Percentiles rank a stretch among this genome's conserved stretches.
Evolutionary conservation across 2,329 filamentous ascomycete genomes (phyloP).

Genomic region (Pochonia chlamydosporia): DNA sequence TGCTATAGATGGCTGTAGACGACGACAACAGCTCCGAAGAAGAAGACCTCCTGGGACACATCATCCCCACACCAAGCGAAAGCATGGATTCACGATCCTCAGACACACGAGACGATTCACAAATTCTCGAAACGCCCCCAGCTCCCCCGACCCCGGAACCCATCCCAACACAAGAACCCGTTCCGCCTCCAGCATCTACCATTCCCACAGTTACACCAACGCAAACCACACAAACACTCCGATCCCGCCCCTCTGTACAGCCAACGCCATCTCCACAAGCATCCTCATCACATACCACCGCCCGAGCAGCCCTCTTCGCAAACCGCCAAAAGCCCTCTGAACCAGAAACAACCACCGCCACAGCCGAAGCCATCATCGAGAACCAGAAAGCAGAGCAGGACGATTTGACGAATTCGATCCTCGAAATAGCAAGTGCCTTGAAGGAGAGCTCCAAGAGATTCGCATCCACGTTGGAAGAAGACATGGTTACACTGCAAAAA

Average conservation of each 20-base stretch:
- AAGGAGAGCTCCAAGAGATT: slow-evolving; percentile 72
- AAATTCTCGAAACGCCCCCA: slow-evolving; percentile 13
- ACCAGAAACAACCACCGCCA: slow-evolving; percentile 38
- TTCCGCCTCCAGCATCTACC: slow-evolving; percentile 5
- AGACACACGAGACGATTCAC: slow-evolving; percentile 15
- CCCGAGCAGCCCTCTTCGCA: slow-evolving; percentile 40
- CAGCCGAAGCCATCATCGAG: slow-evolving; percentile 67
- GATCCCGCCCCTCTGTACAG: slow-evolving; percentile 21
- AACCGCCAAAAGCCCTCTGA: slow-evolving; percentile 29
- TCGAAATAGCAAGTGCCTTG: slow-evolving; percentile 70
- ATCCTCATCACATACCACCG: slow-evolving; percentile 25
- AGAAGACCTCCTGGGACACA: slow-evolving; percentile 50
- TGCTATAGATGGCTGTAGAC: slow-evolving; percentile 25
- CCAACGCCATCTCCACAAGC: slow-evolving; percentile 10
- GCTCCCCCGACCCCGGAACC: slow-evolving; percentile 7
- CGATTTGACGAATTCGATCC: slow-evolving; percentile 71
- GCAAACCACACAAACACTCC: slow-evolving; percentile 28
- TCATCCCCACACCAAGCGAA: slow-evolving; percentile 50
- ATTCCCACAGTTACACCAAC: slow-evolving; percentile 16
- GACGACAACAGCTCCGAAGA: slow-evolving; percentile 43
- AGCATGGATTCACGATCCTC: slow-evolving; percentile 38
- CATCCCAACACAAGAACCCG: slow-evolving; percentile 7
- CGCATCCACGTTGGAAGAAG: slow-evolving; percentile 61
- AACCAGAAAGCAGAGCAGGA: slow-evolving; percentile 80
- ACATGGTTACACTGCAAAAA: slow-evolving; percentile 64